These are phyloP conservation scores for Casuarina cunninghamiana DNA, from an alignment of 306 rosid species.

Conservation along the genomic window DNA sequence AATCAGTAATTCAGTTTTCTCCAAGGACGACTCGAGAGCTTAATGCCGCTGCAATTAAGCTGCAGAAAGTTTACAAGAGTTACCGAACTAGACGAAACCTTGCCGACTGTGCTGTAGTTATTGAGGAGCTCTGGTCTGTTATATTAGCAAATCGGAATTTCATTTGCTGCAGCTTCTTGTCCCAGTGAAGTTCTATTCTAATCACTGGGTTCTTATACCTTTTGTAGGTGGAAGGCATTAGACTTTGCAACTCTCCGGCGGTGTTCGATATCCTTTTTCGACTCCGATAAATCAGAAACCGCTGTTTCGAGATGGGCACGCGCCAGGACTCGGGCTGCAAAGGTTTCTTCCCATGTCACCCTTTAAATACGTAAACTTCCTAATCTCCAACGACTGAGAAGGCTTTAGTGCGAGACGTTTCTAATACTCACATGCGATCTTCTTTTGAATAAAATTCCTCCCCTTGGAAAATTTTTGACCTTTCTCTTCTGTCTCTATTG, in stretches of 20 bases:
- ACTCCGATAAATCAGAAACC: conserved; percentile 63
- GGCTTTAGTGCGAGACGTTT: conserved; percentile 6
- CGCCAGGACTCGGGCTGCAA: conserved; percentile 79
- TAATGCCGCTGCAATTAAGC: conserved; percentile 58
- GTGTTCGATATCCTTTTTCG: conserved; percentile 57
- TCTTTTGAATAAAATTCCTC: neutral
- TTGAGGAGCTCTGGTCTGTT: conserved; percentile 83
- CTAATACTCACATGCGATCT: neutral
- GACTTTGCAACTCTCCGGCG: conserved; percentile 57
- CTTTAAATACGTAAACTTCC: conserved; percentile 13
- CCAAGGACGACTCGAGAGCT: conserved; percentile 41
- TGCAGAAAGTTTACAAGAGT: conserved; percentile 79
- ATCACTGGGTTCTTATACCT: neutral
- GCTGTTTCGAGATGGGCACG: conserved; percentile 76
- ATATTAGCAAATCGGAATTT: conserved; percentile 3
- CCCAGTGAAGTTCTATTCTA: neutral
- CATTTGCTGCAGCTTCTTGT: neutral
- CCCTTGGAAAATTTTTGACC: conserved; percentile 2
- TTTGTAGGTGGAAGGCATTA: conserved; percentile 78
- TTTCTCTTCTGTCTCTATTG: conserved; percentile 13
- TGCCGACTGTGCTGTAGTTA: conserved; percentile 84
- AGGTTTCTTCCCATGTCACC: conserved; percentile 42
- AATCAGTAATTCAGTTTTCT: conserved; percentile 25
- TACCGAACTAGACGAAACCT: conserved; percentile 68
- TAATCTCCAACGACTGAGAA: neutral